Evolutionary conservation across 352 stramenopile species (phyloP).

Genomic region (Thraustochytrium sp.): DNA sequence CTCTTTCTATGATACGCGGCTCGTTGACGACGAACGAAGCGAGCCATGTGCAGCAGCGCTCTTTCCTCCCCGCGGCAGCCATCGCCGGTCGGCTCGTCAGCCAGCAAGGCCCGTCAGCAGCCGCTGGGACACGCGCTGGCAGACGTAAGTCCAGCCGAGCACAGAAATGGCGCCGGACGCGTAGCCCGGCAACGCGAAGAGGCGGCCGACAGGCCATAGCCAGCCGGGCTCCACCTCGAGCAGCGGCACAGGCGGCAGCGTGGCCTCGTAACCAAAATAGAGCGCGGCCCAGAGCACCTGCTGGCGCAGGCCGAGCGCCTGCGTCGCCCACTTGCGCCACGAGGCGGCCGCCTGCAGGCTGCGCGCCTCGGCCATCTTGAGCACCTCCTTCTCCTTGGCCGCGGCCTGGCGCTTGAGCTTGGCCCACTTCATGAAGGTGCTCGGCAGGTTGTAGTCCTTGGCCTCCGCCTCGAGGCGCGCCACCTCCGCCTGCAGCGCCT

Average conservation of each 20-base stretch:
- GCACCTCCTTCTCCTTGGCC: neutral
- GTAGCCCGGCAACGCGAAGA: conserved; percentile 8
- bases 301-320: neutral
- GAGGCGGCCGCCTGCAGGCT: neutral
- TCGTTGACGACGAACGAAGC: neutral
- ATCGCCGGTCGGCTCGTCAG: no score
- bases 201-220: neutral
- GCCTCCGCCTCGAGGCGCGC: neutral
- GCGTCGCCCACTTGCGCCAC: neutral
- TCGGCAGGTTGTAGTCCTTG: conserved; percentile 21
- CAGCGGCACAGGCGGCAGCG: neutral
- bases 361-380: neutral
- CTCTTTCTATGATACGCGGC: neutral
- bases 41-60: neutral
- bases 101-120: neutral
- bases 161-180: neutral
- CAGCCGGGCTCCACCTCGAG: conserved; percentile 14
- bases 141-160: conserved; percentile 10
- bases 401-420: conserved; percentile 20
- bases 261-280: conserved; percentile 24
- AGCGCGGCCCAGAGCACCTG: neutral
- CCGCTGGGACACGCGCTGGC: neutral
- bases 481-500: neutral
- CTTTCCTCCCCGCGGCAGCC: neutral
- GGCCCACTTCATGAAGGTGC: conserved; percentile 35